Conservation (phyloP, 495 filamentous ascomycete species). For the Penicillium pulvis region DNA sequence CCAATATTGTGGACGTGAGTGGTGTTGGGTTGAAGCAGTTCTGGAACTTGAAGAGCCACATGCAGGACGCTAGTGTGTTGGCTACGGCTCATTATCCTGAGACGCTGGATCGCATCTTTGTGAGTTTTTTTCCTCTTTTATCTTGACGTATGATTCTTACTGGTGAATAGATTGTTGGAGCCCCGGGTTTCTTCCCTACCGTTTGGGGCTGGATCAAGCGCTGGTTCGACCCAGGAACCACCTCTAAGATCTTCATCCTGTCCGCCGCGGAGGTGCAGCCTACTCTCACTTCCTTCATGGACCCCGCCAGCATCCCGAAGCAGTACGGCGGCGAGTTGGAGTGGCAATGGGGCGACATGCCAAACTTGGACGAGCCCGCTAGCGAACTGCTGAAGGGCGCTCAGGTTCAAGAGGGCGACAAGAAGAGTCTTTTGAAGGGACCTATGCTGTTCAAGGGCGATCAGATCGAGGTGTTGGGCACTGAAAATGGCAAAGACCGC, state of each 20-base stretch:
- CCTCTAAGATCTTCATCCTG: slow-evolving; percentile 91
- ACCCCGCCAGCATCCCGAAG: slow-evolving; percentile 76
- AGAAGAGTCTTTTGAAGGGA: slow-evolving; percentile 40
- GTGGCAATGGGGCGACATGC: slow-evolving; percentile 73
- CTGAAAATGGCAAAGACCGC: slow-evolving; percentile 42
- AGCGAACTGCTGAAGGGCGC: slow-evolving; percentile 46
- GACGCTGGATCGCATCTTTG: slow-evolving; percentile 83
- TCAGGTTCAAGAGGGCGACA: slow-evolving; percentile 31
- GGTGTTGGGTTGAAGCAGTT: slow-evolving; percentile 86
- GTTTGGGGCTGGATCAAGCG: slow-evolving; percentile 95
- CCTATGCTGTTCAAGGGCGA: slow-evolving; percentile 45
- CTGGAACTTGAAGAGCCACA: slow-evolving; percentile 87
- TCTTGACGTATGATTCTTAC: background rate
- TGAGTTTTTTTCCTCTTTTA: slow-evolving; percentile 37
- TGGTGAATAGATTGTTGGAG: slow-evolving; percentile 71
- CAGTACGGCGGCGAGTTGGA: slow-evolving; percentile 83
- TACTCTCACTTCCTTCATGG: slow-evolving; percentile 77
- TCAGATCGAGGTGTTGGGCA: slow-evolving; percentile 41
- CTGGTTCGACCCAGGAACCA: slow-evolving; percentile 93
- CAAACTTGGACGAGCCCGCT: slow-evolving; percentile 65
- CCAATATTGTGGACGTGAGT: slow-evolving; percentile 87
- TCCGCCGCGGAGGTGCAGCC: slow-evolving; percentile 65
- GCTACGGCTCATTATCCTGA: slow-evolving; percentile 94
- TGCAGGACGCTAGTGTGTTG: slow-evolving; percentile 84
- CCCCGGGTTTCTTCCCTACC: slow-evolving; percentile 87